A percentile compares a stretch with the other conserved stretches of the same genome.
phyloP scores from a whole-genome alignment of 1,139 yeast species.

The Pichia kudriavzevii region DNA sequence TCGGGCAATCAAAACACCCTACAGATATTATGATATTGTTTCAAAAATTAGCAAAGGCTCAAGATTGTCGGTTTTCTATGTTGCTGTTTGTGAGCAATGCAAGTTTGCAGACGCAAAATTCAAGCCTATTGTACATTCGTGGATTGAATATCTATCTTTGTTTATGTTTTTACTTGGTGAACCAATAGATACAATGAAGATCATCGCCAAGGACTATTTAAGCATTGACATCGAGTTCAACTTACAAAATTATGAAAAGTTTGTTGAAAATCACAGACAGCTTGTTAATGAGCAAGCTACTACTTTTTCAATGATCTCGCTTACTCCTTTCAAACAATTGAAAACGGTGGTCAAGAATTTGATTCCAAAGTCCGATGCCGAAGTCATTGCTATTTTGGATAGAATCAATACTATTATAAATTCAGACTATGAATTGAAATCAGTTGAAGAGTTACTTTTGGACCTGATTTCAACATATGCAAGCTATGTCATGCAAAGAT shows the following conservation, averaged over 20 bases:
- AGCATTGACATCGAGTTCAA: slow-evolving; percentile 9
- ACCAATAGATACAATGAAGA: slow-evolving; percentile 30
- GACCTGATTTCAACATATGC: slow-evolving; percentile 34
- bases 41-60: background rate
- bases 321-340: slow-evolving; percentile 24
- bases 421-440: slow-evolving; percentile 18
- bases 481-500: slow-evolving; percentile 32
- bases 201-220: slow-evolving; percentile 26
- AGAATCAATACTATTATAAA: slow-evolving; percentile 31
- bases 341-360: slow-evolving; percentile 22
- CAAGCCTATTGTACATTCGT: slow-evolving; percentile 27
- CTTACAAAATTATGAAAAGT: slow-evolving; percentile 4
- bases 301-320: slow-evolving; percentile 20
- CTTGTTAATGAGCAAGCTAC: slow-evolving; percentile 1
- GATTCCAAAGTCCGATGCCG: slow-evolving; percentile 39
- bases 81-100: slow-evolving; percentile 69
- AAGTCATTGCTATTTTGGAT: slow-evolving; percentile 38
- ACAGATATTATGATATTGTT: slow-evolving; percentile 66
- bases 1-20: slow-evolving; percentile 66
- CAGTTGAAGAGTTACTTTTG: slow-evolving; percentile 22
- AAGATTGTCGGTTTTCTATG: slow-evolving; percentile 50
- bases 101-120: slow-evolving; percentile 39
- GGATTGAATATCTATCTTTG: slow-evolving; percentile 46
- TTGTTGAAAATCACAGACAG: slow-evolving; percentile 1
- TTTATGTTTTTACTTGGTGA: slow-evolving; percentile 51